Percentiles rank a stretch among this genome's conserved stretches.
These are phyloP conservation scores for Spirogloea muscicola DNA, from an alignment of 139 green algal genomes.

Conservation along the genomic window DNA sequence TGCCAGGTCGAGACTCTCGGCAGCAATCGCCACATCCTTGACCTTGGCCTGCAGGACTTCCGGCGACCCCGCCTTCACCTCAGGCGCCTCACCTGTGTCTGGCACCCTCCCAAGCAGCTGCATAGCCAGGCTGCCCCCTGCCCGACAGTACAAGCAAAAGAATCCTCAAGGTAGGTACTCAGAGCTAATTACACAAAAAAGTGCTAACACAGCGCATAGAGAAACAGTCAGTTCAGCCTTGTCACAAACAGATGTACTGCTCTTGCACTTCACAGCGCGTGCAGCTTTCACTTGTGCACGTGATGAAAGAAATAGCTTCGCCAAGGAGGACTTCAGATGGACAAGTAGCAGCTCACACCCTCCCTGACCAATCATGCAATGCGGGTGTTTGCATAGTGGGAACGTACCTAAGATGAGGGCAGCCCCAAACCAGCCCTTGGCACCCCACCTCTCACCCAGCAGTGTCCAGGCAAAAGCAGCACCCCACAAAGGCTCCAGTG, in stretches of 20 bases:
- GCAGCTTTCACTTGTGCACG: not conserved
- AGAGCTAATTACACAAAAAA: no score
- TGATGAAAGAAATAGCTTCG: not conserved
- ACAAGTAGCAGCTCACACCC: not conserved
- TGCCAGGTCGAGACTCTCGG: no score
- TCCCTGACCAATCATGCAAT: not conserved
- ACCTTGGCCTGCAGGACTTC: no score
- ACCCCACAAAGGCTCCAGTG: slow-evolving; percentile 62
- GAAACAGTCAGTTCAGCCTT: not conserved
- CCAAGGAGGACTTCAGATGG: not conserved
- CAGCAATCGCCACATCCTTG: no score
- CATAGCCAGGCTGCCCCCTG: slow-evolving; percentile 28
- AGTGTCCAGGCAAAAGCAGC: slow-evolving; percentile 57
- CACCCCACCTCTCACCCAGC: slow-evolving; percentile 57
- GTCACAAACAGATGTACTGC: not conserved
- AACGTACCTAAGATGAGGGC: slow-evolving; percentile 47
- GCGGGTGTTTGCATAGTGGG: not conserved
- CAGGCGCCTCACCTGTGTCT: slow-evolving; percentile 2
- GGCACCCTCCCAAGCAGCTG: slow-evolving; percentile 22
- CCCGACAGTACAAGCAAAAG: not conserved
- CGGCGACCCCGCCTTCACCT: slow-evolving; percentile 6
- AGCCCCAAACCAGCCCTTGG: slow-evolving; percentile 54
- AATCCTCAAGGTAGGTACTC: no score
- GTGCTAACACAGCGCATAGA: no score
- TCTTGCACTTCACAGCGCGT: not conserved